Evolutionary conservation across 768 basidiomycete species (phyloP).

Genomic region (Termitomyces titanicus): DNA sequence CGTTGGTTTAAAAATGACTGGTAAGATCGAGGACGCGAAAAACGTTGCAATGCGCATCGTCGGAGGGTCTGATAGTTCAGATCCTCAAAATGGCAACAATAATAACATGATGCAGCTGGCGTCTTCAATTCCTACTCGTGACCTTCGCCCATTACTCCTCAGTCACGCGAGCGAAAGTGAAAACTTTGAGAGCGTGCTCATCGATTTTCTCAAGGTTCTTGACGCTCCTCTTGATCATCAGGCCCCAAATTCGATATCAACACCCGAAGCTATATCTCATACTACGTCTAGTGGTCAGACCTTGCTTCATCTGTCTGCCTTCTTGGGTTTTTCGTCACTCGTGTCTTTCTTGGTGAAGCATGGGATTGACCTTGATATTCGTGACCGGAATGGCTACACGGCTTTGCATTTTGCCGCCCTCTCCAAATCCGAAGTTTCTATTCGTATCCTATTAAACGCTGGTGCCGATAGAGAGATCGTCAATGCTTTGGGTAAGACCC

Average conservation of each 20-base stretch:
- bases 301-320: conserved; percentile 81
- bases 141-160: conserved; percentile 57
- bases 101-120: conserved; percentile 55
- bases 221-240: conserved; percentile 54
- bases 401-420: conserved; percentile 85
- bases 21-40: conserved; percentile 89
- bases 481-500: conserved; percentile 64
- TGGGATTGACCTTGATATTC: conserved; percentile 73
- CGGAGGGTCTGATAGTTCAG: conserved; percentile 57
- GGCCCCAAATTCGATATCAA: conserved; percentile 38
- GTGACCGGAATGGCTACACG: conserved; percentile 89
- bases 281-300: conserved; percentile 76
- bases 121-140: conserved; percentile 38
- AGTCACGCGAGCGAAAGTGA: conserved; percentile 49
- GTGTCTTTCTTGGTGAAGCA: conserved; percentile 68
- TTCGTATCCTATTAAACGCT: conserved; percentile 63
- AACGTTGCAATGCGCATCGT: conserved; percentile 94
- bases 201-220: conserved; percentile 78
- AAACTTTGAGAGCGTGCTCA: conserved; percentile 71
- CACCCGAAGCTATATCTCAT: conserved; percentile 62
- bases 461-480: conserved; percentile 82
- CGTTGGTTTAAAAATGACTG: conserved; percentile 95
- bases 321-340: conserved; percentile 72
- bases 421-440: conserved; percentile 58
- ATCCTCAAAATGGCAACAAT: conserved; percentile 29